Evolutionary conservation across 768 basidiomycete species (phyloP), one percentile per base, ranked within the genome.

Genomic region (Tylopilus sp.): DNA sequence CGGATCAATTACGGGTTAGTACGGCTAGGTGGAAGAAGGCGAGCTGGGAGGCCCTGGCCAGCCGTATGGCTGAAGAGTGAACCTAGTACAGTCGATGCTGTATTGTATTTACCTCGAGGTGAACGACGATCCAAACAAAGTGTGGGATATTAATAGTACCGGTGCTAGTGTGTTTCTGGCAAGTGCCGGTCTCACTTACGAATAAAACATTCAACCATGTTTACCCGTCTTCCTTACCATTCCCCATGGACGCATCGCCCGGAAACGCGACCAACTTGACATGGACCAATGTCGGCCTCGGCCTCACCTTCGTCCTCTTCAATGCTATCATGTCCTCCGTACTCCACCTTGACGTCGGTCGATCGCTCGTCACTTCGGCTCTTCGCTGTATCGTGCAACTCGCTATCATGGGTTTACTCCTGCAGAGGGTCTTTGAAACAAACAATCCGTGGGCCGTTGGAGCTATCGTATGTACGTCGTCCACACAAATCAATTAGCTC

Each of bases 361-460:
- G 75, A 1, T 84, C 85, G 6, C 78, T 95, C 22, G 61, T 89
- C 21, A 79, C 84, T 9, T 82, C 90, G 0, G 84, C 89, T 0
- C 51, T 84, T 38, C 74, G 92, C 67, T 95, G 92, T 65, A 73
- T 89, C 19, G 71, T 87, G 10, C 92, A 95, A 71, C 80, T 95
- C 21, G 81, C 83, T 16, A 68, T 91, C 14, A 86, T 94, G 54
- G 87, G 84, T 0, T 71, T 83, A 22, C 62, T 92, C 9, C 67
- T 93, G 21, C 82, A 87, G 55, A 77, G 76, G 28, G 86, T 94
- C 4, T 93, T 94, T 62, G 83, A 85, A 55, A 81, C 86, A 3
- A 75, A 89, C 36, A 85, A 85, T 58, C 78, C 85, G 1, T 89
- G 83, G 83, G 83, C 78, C 10, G 89, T 94, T 1, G 82, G 78